Percentiles rank a stretch among this genome's conserved stretches.
Evolutionary conservation across 148 eudicot genomes (phyloP).

Genomic region (Hydrangea macrophylla): DNA sequence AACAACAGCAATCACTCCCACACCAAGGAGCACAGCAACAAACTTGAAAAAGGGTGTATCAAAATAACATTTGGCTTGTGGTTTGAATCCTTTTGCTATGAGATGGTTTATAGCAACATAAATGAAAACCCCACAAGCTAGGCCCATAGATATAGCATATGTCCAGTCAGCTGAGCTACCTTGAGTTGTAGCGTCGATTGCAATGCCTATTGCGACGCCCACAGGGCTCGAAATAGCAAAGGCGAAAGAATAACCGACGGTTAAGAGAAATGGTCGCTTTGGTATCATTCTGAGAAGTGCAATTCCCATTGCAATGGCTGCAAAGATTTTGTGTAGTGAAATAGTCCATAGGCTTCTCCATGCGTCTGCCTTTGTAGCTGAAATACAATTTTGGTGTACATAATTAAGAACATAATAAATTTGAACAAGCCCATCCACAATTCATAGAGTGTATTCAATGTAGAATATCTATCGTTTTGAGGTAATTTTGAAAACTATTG

Average conservation of each 20-base stretch:
- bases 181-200: constrained; percentile 63
- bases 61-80: constrained; percentile 37
- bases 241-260: constrained; percentile 56
- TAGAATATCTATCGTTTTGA: too few species aligned
- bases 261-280: constrained; percentile 57
- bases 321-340: constrained; percentile 70
- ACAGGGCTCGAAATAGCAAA: constrained; percentile 82
- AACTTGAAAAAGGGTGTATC: constrained; percentile 67
- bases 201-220: constrained; percentile 71
- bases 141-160: constrained; percentile 66
- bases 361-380: constrained; percentile 63
- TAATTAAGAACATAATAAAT: too few species aligned
- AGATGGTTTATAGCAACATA: constrained; percentile 82
- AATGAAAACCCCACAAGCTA: constrained; percentile 73
- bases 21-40: constrained; percentile 57
- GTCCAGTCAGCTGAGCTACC: constrained; percentile 60
- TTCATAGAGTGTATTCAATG: too few species aligned
- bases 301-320: constrained; percentile 78
- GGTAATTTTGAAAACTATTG: too few species aligned
- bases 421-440: too few species aligned
- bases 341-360: constrained; percentile 86
- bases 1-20: constrained; percentile 56
- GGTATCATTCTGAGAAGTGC: constrained; percentile 76
- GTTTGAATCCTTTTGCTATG: constrained; percentile 67
- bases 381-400: too few species aligned